phyloP scores from a whole-genome alignment of 2,329 filamentous ascomycete species.

The Elsinoe australis region DNA sequence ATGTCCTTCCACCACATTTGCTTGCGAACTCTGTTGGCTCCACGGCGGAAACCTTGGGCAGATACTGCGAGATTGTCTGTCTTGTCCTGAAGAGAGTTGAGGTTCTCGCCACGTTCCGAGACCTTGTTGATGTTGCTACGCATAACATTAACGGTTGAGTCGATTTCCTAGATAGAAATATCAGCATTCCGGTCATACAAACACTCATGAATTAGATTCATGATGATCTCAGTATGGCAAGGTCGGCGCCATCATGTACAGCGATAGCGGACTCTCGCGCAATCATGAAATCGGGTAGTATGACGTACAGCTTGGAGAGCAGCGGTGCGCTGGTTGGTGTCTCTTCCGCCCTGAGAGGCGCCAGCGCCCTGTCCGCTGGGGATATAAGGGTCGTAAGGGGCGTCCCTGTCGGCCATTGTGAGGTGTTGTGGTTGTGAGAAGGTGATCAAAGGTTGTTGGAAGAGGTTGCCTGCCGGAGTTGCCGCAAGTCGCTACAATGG shows the following conservation, averaged over 20 bases:
- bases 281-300: too few species aligned
- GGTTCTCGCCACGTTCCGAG: constrained; percentile 79
- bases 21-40: constrained; percentile 84
- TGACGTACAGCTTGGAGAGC: constrained; percentile 77
- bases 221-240: too few species aligned
- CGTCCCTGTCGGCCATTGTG: constrained; percentile 51
- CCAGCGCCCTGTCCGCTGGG: constrained; percentile 55
- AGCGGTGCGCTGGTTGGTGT: constrained; percentile 58
- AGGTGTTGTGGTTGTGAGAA: constrained; percentile 2
- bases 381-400: constrained; percentile 78
- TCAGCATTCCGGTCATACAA: constrained; percentile 1
- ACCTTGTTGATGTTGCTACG: constrained; percentile 96
- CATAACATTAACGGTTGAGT: constrained; percentile 92
- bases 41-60: constrained; percentile 89
- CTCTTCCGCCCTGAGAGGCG: constrained; percentile 37
- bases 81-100: constrained; percentile 87
- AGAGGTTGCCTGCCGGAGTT: constrained; percentile 6
- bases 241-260: too few species aligned
- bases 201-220: too few species aligned
- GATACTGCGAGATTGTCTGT: constrained; percentile 87
- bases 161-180: constrained; percentile 67
- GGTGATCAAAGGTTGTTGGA: constrained; percentile 3
- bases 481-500: background rate
- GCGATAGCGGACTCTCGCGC: too few species aligned
- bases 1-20: constrained; percentile 99